A percentile compares a stretch with the other conserved stretches of the same genome.
These are phyloP conservation scores for Tolypocladium amazonense DNA, from an alignment of 2,329 filamentous ascomycete species.

Conservation along the genomic window DNA sequence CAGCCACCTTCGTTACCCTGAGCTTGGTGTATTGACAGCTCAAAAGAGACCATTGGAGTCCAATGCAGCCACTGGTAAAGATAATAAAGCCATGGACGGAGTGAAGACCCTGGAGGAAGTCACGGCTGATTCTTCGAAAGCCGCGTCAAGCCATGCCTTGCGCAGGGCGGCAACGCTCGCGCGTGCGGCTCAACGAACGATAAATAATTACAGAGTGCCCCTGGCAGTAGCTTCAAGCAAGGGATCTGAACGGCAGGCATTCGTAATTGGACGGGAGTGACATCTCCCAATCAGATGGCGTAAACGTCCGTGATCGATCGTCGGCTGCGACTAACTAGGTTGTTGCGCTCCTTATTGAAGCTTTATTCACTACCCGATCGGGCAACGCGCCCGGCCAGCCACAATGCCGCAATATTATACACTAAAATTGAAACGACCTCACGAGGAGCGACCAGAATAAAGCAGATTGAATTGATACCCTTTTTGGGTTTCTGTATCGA, in stretches of 20 bases:
- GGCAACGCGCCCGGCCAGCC: constrained; percentile 5
- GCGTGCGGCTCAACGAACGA: neutral
- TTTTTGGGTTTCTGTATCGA: no score
- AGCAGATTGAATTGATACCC: no score
- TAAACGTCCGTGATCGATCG: no score
- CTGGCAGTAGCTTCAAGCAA: neutral
- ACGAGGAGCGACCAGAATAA: neutral
- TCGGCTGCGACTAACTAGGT: neutral
- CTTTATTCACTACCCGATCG: constrained; percentile 14
- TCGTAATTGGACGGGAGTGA: no score
- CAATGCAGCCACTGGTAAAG: neutral
- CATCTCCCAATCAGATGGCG: neutral
- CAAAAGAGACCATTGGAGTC: neutral
- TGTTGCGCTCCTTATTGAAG: constrained; percentile 7
- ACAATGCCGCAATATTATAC: neutral
- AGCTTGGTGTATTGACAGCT: neutral
- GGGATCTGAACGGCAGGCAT: neutral
- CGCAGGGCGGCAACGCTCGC: neutral
- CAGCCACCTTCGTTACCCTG: neutral
- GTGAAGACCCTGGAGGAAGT: no score
- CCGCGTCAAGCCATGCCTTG: neutral
- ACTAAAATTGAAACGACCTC: neutral
- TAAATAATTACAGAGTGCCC: neutral
- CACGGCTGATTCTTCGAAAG: neutral
- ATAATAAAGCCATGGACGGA: neutral